Percentiles rank a stretch among this genome's conserved stretches.
Evolutionary conservation across 768 basidiomycete genomes (phyloP).

Genomic region (Erythrobasidium yunnanense): DNA sequence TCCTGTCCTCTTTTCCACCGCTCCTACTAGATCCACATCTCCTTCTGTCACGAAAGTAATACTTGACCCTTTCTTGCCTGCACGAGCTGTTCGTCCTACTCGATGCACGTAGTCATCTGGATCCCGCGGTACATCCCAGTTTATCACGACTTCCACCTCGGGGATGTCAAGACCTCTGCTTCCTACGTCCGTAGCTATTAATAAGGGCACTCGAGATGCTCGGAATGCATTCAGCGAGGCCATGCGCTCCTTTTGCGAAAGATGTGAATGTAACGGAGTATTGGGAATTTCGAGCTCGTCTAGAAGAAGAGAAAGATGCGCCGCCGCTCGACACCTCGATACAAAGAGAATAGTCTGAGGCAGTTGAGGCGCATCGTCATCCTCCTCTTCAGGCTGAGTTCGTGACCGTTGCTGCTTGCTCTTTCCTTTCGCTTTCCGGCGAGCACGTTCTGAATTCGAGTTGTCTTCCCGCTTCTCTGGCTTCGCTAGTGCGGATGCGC

Average conservation of each 20-base stretch:
- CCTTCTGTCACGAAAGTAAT: conserved; percentile 90
- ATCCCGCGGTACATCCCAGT: conserved; percentile 80
- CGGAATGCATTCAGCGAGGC: conserved; percentile 75
- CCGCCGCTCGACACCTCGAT: conserved; percentile 70
- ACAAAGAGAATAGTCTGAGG: conserved; percentile 95
- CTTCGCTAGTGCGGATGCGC: conserved; percentile 55
- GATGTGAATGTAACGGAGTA: conserved; percentile 80
- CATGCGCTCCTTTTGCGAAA: conserved; percentile 82
- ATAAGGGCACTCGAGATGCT: conserved; percentile 71
- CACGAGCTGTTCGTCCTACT: conserved; percentile 92
- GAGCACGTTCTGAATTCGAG: too few relatives aligned
- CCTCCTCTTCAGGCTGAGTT: conserved; percentile 33
- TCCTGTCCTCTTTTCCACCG: conserved; percentile 71
- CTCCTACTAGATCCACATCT: conserved; percentile 72
- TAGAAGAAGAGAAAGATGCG: conserved; percentile 63
- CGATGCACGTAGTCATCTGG: conserved; percentile 92
- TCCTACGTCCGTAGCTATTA: conserved; percentile 90
- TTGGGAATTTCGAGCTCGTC: conserved; percentile 59
- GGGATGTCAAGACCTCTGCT: conserved; percentile 91
- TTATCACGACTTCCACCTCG: conserved; percentile 88
- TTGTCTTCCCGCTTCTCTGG: neutral
- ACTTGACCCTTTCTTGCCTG: conserved; percentile 76
- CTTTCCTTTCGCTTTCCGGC: conserved; percentile 17
- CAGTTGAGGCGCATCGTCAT: conserved; percentile 48
- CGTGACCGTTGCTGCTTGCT: conserved; percentile 39